Conservation (phyloP, 2,329 filamentous ascomycete genomes). For the Blastomyces parvus region DNA sequence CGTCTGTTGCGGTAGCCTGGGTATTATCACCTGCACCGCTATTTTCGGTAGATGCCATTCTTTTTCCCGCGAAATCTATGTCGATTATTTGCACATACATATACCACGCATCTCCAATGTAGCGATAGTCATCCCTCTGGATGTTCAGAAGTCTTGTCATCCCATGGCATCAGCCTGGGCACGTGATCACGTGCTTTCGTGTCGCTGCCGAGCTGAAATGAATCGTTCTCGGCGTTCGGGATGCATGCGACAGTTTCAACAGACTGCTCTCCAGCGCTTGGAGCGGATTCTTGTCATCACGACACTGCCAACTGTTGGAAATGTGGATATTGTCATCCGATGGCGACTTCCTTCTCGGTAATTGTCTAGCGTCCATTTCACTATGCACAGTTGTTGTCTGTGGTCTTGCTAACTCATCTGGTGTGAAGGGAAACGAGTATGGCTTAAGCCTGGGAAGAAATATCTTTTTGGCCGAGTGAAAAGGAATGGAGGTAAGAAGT, state of each 20-base stretch:
- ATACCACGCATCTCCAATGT: not conserved
- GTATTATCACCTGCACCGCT: not conserved
- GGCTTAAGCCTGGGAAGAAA: constrained; percentile 75
- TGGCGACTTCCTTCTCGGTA: constrained; percentile 39
- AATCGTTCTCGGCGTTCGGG: too few relatives aligned
- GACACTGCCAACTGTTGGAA: constrained; percentile 10
- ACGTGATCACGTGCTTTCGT: constrained; percentile 29
- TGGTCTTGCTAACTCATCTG: constrained; percentile 11
- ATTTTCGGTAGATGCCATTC: constrained; percentile 8
- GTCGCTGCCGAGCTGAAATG: constrained; percentile 13
- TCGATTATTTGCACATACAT: not conserved
- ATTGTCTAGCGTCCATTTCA: constrained; percentile 38
- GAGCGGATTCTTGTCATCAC: not conserved
- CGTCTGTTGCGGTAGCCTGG: constrained; percentile 29
- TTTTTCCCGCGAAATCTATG: not conserved
- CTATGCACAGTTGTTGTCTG: not conserved
- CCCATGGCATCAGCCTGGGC: too few relatives aligned
- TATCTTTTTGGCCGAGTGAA: constrained; percentile 78
- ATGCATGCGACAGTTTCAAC: too few relatives aligned
- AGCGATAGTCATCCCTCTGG: not conserved
- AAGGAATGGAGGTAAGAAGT: constrained; percentile 29
- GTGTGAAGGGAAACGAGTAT: constrained; percentile 56
- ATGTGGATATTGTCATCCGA: constrained; percentile 58
- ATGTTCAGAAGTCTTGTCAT: too few relatives aligned
- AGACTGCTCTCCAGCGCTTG: not conserved